A percentile compares a stretch with the other conserved stretches of the same genome.
These are phyloP conservation scores for Coemansia sp. DNA, from an alignment of 192 early-diverging fungal species.

Conservation along the genomic window DNA sequence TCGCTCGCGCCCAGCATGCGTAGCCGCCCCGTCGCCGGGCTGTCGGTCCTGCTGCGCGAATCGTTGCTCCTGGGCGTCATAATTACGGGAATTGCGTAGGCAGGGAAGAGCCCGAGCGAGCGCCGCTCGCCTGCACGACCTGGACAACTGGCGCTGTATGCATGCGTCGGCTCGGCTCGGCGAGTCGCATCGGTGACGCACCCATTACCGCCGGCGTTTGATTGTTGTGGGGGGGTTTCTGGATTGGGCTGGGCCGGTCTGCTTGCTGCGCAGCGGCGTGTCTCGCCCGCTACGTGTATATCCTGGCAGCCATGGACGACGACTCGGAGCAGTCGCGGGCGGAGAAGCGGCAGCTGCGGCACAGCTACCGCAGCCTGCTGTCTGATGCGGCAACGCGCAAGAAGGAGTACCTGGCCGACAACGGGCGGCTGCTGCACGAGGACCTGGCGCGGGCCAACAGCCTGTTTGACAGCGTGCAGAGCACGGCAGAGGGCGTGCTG, in stretches of 20 bases:
- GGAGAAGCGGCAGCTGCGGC: constrained; percentile 27
- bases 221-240: no score
- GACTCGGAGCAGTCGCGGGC: constrained; percentile 4
- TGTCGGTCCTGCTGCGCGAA: not conserved
- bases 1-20: not conserved
- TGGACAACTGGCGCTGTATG: no score
- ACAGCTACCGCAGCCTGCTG: constrained; percentile 40
- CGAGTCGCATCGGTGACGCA: no score
- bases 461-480: constrained; percentile 54
- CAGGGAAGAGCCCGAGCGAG: no score
- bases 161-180: no score
- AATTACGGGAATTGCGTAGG: no score
- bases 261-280: no score
- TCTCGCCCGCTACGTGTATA: no score
- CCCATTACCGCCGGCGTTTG: no score
- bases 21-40: not conserved
- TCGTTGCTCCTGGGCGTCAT: not conserved
- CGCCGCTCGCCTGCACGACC: no score
- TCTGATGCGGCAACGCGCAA: constrained; percentile 32
- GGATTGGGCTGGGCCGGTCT: no score
- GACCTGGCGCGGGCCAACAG: constrained; percentile 37
- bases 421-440: constrained; percentile 18
- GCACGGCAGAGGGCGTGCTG: constrained; percentile 80
- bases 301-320: constrained; percentile 4
- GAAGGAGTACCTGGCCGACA: constrained; percentile 37